Percentiles rank a stretch among this genome's conserved stretches.
phyloP scores from a whole-genome alignment of 1,284 basidiomycete species.

The Malassezia psittaci region DNA sequence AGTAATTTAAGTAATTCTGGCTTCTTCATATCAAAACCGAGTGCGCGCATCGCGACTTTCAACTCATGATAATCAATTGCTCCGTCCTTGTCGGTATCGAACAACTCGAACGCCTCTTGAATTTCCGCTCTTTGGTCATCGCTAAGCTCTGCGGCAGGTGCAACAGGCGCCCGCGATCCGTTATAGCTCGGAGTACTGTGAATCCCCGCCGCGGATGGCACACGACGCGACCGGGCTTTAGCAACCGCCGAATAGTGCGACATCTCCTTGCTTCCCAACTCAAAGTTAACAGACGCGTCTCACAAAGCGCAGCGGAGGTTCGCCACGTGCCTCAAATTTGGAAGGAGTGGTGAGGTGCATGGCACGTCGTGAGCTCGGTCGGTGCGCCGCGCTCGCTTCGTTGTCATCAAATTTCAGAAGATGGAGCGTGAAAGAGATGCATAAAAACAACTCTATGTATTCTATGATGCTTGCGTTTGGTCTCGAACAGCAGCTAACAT shows the following conservation, averaged over 20 bases:
- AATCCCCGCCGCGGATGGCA: slow-evolving; percentile 5
- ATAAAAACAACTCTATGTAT: neutral
- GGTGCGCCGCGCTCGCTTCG: neutral
- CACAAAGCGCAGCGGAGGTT: neutral
- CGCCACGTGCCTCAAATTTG: neutral
- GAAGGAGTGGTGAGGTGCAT: neutral
- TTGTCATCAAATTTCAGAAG: neutral
- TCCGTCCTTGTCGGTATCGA: slow-evolving; percentile 98
- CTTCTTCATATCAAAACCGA: slow-evolving; percentile 97
- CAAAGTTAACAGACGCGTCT: neutral
- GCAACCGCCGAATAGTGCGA: neutral
- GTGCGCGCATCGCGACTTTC: slow-evolving; percentile 93
- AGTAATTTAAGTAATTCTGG: slow-evolving; percentile 91
- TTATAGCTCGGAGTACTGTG: neutral
- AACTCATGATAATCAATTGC: slow-evolving; percentile 76
- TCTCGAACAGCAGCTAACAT: neutral
- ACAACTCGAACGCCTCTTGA: slow-evolving; percentile 96
- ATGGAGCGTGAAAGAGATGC: no score
- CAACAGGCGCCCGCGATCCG: neutral
- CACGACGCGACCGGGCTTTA: slow-evolving; percentile 9
- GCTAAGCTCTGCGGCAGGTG: slow-evolving; percentile 52
- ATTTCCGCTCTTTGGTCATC: slow-evolving; percentile 97
- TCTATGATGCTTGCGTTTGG: neutral
- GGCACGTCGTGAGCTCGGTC: slow-evolving; percentile 1
- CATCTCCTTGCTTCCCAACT: neutral